These are phyloP conservation scores for Paramecium sexaurelia DNA, from an alignment of 73 alveolate species.

Conservation along the genomic window DNA sequence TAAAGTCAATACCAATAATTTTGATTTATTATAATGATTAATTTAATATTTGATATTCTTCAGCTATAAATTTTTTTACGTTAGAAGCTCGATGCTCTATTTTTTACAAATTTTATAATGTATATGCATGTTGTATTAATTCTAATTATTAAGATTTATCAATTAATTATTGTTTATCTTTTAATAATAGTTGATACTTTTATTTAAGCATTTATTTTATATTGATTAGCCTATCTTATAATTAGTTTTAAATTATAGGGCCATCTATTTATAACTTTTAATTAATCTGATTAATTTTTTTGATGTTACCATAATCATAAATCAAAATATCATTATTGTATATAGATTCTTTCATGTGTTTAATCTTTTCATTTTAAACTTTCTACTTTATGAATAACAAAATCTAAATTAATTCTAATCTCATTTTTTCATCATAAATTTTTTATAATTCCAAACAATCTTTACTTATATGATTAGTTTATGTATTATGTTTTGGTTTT, in stretches of 20 bases:
- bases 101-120: background rate
- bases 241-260: background rate
- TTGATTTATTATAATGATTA: background rate
- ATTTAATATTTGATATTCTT: background rate
- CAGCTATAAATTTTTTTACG: background rate
- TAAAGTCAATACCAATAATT: background rate
- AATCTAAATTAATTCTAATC: background rate
- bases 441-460: background rate
- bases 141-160: background rate
- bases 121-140: background rate
- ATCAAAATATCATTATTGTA: background rate
- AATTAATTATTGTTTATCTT: background rate
- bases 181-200: background rate
- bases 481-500: background rate
- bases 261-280: slow-evolving; percentile 11
- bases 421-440: background rate
- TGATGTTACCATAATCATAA: slow-evolving; percentile 28
- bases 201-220: background rate
- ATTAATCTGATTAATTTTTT: slow-evolving; percentile 24
- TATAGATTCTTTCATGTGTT: background rate
- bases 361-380: background rate
- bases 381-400: background rate
- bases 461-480: background rate
- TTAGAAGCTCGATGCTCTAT: background rate
- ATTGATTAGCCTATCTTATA: slow-evolving; percentile 7